A percentile compares a stretch with the other conserved stretches of the same genome.
Conservation (phyloP, 176 grass and related monocot genomes). For the Oryza glaberrima region DNA sequence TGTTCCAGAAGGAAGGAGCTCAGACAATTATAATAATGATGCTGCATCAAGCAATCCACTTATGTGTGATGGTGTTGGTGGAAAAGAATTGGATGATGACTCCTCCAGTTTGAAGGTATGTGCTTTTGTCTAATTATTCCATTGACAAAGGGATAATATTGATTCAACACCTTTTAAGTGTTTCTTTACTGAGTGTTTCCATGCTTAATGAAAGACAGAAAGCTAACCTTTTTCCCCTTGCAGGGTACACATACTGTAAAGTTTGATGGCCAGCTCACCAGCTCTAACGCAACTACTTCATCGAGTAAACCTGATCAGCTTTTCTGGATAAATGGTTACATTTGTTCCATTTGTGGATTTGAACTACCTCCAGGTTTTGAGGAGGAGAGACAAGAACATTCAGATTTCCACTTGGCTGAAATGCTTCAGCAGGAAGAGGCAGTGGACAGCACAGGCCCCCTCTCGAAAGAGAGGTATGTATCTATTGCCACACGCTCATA, state of each 20-base stretch:
- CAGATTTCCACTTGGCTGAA: conserved; percentile 82
- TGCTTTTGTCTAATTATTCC: background rate
- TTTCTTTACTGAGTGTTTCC: background rate
- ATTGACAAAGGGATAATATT: background rate
- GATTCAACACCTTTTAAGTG: background rate
- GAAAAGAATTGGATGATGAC: conserved; percentile 7
- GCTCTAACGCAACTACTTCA: conserved; percentile 26
- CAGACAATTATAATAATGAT: conserved; percentile 2
- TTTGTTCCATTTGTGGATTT: conserved; percentile 81
- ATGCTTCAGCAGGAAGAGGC: conserved; percentile 75
- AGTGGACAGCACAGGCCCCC: conserved; percentile 2
- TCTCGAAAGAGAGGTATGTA: conserved; percentile 52
- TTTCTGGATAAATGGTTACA: conserved; percentile 74
- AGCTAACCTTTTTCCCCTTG: background rate
- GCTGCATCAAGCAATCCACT: conserved; percentile 2
- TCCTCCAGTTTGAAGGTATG: conserved; percentile 29
- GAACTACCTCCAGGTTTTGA: conserved; percentile 78
- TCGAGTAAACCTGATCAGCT: conserved; percentile 38
- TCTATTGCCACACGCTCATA: background rate
- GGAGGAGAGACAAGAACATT: conserved; percentile 88
- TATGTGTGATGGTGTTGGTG: conserved; percentile 4
- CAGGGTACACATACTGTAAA: conserved; percentile 36
- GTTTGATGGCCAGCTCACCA: background rate
- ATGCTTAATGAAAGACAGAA: background rate
- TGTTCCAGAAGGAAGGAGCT: conserved; percentile 45